These are phyloP conservation scores for Stagonosporopsis vannaccii DNA, from an alignment of 2,329 filamentous ascomycete genomes.

Conservation along the genomic window DNA sequence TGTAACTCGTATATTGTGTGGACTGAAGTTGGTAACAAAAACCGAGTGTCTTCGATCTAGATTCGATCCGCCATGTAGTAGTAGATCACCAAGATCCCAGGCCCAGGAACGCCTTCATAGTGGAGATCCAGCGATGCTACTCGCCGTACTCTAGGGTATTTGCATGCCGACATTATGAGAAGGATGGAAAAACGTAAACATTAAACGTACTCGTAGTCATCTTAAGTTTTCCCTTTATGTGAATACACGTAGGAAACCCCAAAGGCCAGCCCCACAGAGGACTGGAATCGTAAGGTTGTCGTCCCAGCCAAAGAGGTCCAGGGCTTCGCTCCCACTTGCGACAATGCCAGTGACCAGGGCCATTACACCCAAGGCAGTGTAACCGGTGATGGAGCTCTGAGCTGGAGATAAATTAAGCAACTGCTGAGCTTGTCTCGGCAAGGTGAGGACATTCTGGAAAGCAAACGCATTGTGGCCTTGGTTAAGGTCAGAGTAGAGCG, in stretches of 20 bases:
- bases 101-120: constrained; percentile 11
- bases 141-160: constrained; percentile 16
- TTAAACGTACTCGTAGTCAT: not conserved
- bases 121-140: constrained; percentile 7
- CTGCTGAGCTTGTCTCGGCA: constrained; percentile 68
- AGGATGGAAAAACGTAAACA: not conserved
- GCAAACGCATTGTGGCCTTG: constrained; percentile 70
- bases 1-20: not conserved
- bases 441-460: constrained; percentile 77
- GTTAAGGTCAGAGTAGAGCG: constrained; percentile 52
- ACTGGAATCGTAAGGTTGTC: constrained; percentile 98
- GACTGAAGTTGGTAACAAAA: not conserved
- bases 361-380: constrained; percentile 78
- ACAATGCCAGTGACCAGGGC: constrained; percentile 88
- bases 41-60: not conserved
- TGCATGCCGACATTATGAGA: constrained; percentile 3
- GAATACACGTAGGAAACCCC: constrained; percentile 90
- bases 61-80: not conserved
- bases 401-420: constrained; percentile 67
- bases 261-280: constrained; percentile 85
- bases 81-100: not conserved
- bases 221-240: constrained; percentile 50
- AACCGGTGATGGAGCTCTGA: constrained; percentile 71
- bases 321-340: constrained; percentile 85
- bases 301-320: constrained; percentile 93